Conservation (phyloP, 495 filamentous ascomycete genomes). For the Aspergillus hancockii region DNA sequence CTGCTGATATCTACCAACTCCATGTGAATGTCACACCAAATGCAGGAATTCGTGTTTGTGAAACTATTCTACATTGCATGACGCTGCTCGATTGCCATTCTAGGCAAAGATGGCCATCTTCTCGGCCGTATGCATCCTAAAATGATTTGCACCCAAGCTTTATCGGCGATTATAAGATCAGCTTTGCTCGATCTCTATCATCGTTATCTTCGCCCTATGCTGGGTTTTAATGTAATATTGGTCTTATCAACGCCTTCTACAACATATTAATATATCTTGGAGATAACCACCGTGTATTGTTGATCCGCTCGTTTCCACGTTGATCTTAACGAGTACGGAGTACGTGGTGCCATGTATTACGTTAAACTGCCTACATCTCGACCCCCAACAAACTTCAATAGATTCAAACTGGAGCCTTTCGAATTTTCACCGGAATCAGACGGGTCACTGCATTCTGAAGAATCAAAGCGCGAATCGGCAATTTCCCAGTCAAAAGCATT, state of each 20-base stretch:
- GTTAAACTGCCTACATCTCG: neutral
- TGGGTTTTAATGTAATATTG: no score
- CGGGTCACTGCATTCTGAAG: neutral
- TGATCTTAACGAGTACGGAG: no score
- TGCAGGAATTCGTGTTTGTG: neutral
- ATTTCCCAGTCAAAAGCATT: neutral
- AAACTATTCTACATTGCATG: neutral
- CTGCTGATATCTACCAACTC: neutral
- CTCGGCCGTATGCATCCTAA: neutral
- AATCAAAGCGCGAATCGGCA: neutral
- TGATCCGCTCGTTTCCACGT: no score
- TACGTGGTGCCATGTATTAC: no score
- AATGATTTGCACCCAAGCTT: no score
- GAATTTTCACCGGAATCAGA: neutral
- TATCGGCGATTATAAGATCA: no score
- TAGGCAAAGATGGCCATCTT: neutral
- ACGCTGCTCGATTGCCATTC: neutral
- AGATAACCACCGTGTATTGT: no score
- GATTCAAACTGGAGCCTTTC: neutral
- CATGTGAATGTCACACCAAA: neutral
- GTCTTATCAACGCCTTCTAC: no score
- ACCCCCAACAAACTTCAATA: neutral
- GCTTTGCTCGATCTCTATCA: no score
- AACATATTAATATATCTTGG: no score
- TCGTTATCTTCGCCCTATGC: no score